phyloP scores from a whole-genome alignment of 2,329 filamentous ascomycete species.

The Aspergillaceae sp. region DNA sequence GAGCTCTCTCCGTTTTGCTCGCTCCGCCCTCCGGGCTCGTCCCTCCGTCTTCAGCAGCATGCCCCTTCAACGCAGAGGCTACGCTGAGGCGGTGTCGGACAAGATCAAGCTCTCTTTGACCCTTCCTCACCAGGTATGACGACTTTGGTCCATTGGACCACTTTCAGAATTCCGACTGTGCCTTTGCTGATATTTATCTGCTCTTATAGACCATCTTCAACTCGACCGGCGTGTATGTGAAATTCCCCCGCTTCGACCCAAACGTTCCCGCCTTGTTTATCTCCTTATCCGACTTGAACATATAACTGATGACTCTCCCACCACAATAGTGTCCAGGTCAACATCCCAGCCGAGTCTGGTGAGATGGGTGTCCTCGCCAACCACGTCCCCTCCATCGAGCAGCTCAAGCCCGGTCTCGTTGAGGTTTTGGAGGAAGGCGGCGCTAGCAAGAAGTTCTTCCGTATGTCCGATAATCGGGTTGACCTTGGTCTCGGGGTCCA shows the following conservation, averaged over 20 bases:
- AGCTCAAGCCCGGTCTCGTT: constrained; percentile 91
- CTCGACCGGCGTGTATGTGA: constrained; percentile 59
- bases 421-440: constrained; percentile 93
- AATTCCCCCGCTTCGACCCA: constrained; percentile 2
- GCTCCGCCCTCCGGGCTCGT: constrained; percentile 76
- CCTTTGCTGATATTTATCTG: constrained; percentile 15
- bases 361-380: constrained; percentile 99
- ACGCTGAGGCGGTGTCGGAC: constrained; percentile 79
- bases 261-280: not conserved
- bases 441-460: constrained; percentile 91
- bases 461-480: constrained; percentile 48
- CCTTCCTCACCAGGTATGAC: constrained; percentile 92
- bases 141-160: constrained; percentile 10
- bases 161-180: not conserved
- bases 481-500: not conserved
- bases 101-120: constrained; percentile 98
- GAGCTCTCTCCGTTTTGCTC: constrained; percentile 90
- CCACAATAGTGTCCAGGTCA: constrained; percentile 73
- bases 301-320: constrained; percentile 51
- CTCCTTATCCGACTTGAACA: constrained; percentile 7
- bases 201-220: constrained; percentile 56
- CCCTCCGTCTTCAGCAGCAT: constrained; percentile 62
- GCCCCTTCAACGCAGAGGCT: constrained; percentile 76
- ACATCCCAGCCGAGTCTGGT: constrained; percentile 94
- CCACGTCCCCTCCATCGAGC: constrained; percentile 98